phyloP scores from a whole-genome alignment of 2,329 filamentous ascomycete genomes.

The Amauroascus verrucosus region DNA sequence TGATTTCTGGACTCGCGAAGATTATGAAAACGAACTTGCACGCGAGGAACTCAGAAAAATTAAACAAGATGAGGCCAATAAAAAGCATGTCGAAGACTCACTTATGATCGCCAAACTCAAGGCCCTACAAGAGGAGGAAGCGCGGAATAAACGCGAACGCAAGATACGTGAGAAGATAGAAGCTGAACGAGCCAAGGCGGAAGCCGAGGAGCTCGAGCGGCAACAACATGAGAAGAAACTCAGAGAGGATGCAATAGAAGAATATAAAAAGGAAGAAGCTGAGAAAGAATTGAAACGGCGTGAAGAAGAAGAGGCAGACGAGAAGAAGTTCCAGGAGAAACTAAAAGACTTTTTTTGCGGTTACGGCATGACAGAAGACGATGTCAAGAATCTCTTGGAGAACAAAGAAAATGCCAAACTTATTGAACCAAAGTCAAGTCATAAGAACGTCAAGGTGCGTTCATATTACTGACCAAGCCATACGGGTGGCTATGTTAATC shows the following conservation, averaged over 20 bases:
- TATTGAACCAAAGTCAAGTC: constrained; percentile 20
- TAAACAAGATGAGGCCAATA: constrained; percentile 21
- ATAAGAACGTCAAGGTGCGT: constrained; percentile 37
- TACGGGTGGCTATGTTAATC: background rate
- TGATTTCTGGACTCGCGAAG: constrained; percentile 12
- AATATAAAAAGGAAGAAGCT: constrained; percentile 43
- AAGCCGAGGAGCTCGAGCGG: constrained; percentile 28
- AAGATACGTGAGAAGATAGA: constrained; percentile 31
- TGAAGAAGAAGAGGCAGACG: constrained; percentile 41
- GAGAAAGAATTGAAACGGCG: constrained; percentile 41
- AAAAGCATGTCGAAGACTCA: constrained; percentile 19
- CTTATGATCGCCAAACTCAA: constrained; percentile 21
- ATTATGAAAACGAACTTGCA: constrained; percentile 25
- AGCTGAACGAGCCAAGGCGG: constrained; percentile 23
- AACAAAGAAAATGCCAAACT: constrained; percentile 38
- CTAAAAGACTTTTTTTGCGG: constrained; percentile 31
- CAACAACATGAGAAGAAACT: constrained; percentile 30
- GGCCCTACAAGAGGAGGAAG: constrained; percentile 23
- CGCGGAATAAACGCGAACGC: constrained; percentile 41
- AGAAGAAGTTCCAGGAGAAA: constrained; percentile 41
- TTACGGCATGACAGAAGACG: constrained; percentile 31
- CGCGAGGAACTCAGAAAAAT: constrained; percentile 26
- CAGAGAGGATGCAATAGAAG: constrained; percentile 43
- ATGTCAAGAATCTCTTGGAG: constrained; percentile 40
- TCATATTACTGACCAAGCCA: background rate